Evolutionary conservation across 352 stramenopile species (phyloP).

Genomic region (Phytophthora brassicae): DNA sequence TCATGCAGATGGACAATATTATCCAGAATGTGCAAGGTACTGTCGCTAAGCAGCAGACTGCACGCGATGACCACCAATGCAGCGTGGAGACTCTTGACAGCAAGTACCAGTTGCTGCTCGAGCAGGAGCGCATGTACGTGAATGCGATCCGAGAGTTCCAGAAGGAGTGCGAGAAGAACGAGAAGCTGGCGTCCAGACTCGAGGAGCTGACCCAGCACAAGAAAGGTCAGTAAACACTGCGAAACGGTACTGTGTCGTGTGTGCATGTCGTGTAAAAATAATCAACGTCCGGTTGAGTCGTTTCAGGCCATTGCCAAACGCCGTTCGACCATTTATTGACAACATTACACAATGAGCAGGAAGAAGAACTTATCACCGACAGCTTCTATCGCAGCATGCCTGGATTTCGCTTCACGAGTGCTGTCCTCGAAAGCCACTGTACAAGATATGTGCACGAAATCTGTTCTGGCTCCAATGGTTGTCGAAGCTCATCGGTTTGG

Average conservation of each 20-base stretch:
- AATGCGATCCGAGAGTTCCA: slow-evolving; percentile 88
- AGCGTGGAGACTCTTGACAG: slow-evolving; percentile 67
- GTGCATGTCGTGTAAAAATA: slow-evolving; percentile 33
- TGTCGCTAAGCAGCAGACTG: slow-evolving; percentile 54
- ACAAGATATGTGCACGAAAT: slow-evolving; percentile 49
- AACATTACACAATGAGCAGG: slow-evolving; percentile 23
- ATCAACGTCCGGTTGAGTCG: slow-evolving; percentile 9
- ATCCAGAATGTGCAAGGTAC: slow-evolving; percentile 57
- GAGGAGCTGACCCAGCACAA: slow-evolving; percentile 12
- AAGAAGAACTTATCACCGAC: slow-evolving; percentile 31
- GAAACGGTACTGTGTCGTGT: slow-evolving; percentile 9
- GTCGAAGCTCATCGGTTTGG: slow-evolving; percentile 57
- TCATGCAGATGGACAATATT: slow-evolving; percentile 74
- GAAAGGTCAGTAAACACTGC: too few relatives aligned
- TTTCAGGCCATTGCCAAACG: not conserved
- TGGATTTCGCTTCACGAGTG: slow-evolving; percentile 47
- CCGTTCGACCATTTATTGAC: not conserved
- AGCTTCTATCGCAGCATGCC: slow-evolving; percentile 43
- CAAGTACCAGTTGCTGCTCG: slow-evolving; percentile 78
- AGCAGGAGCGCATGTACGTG: slow-evolving; percentile 81
- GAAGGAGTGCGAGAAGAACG: slow-evolving; percentile 87
- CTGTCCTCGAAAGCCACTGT: slow-evolving; percentile 21
- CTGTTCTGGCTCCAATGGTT: slow-evolving; percentile 48
- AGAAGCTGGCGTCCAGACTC: slow-evolving; percentile 43
- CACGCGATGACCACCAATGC: slow-evolving; percentile 42